Evolutionary conservation across 139 green algal genomes (phyloP).

Genomic region (Chlorella sp.): DNA sequence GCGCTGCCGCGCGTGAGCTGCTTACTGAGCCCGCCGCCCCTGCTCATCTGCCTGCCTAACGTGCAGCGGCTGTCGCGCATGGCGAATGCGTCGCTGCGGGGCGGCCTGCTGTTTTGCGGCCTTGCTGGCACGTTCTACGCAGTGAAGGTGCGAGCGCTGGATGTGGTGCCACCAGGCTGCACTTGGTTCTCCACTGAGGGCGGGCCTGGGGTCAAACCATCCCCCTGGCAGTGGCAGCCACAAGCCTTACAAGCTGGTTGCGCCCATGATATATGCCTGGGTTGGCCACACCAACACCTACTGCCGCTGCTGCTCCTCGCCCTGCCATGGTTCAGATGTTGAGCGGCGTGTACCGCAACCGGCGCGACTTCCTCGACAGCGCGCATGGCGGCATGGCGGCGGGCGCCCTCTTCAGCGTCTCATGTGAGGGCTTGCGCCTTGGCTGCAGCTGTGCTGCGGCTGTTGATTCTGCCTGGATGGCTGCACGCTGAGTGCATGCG

Average conservation of each 20-base stretch:
- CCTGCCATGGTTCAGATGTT: too few relatives aligned
- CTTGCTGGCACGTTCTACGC: conserved; percentile 50
- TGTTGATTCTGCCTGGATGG: background rate
- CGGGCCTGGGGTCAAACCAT: too few relatives aligned
- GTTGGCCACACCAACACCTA: too few relatives aligned
- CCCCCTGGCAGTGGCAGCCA: too few relatives aligned
- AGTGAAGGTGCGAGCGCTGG: conserved; percentile 14
- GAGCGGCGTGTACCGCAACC: conserved; percentile 41
- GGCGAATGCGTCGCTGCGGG: conserved; percentile 20
- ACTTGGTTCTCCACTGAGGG: too few relatives aligned
- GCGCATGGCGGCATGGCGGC: conserved; percentile 37
- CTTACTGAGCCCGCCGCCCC: too few relatives aligned
- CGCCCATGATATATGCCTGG: too few relatives aligned
- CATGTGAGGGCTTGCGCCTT: background rate
- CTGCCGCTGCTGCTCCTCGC: too few relatives aligned
- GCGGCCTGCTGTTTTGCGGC: conserved; percentile 40
- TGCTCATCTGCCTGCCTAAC: too few relatives aligned
- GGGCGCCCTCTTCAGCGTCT: conserved; percentile 38
- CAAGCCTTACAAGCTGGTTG: too few relatives aligned
- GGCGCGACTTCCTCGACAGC: conserved; percentile 37
- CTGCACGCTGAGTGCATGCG: background rate
- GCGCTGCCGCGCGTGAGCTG: too few relatives aligned
- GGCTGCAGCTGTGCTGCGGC: background rate
- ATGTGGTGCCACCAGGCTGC: too few relatives aligned
- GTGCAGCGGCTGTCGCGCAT: conserved; percentile 33